Percentiles rank a stretch among this genome's conserved stretches.
Conservation (phyloP, 345 rosid genomes). For the Geranium brycei region DNA sequence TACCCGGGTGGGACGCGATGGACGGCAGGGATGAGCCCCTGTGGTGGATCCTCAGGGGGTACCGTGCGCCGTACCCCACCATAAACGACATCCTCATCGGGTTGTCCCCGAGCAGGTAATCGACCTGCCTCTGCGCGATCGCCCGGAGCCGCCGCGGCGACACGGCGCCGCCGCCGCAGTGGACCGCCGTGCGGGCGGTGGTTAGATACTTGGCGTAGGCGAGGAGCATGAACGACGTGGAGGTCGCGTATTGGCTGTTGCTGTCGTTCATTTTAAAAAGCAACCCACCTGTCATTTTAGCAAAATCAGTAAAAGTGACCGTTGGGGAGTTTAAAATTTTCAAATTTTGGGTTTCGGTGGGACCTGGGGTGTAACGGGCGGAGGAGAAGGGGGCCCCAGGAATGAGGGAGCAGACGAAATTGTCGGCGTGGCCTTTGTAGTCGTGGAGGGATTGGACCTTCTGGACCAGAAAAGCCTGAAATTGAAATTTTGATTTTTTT, state of each 20-base stretch:
- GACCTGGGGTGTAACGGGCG: constrained; percentile 77
- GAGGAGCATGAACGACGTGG: constrained; percentile 47
- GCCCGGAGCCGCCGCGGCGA: constrained; percentile 31
- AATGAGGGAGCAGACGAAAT: constrained; percentile 78
- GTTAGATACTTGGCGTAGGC: constrained; percentile 59
- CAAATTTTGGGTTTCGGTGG: neutral
- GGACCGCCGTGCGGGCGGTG: constrained; percentile 21
- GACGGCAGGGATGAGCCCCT: constrained; percentile 92
- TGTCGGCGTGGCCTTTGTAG: constrained; percentile 94
- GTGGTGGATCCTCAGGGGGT: constrained; percentile 81
- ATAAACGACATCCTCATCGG: constrained; percentile 86
- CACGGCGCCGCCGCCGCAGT: constrained; percentile 37
- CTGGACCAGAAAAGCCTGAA: constrained; percentile 67
- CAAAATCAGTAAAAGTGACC: constrained; percentile 17
- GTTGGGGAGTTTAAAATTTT: neutral
- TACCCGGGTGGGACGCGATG: constrained; percentile 48
- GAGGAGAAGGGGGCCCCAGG: constrained; percentile 82
- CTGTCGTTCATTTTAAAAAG: constrained; percentile 50
- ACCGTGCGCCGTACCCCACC: constrained; percentile 82
- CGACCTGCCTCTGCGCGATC: constrained; percentile 67
- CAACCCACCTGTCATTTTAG: constrained; percentile 44
- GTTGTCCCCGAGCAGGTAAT: constrained; percentile 81
- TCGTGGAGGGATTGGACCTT: constrained; percentile 62
- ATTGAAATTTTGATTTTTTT: too few species aligned
- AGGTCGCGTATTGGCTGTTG: constrained; percentile 65